Evolutionary conservation across 2,329 filamentous ascomycete genomes (phyloP).

Genomic region (Penicillium sp.): DNA sequence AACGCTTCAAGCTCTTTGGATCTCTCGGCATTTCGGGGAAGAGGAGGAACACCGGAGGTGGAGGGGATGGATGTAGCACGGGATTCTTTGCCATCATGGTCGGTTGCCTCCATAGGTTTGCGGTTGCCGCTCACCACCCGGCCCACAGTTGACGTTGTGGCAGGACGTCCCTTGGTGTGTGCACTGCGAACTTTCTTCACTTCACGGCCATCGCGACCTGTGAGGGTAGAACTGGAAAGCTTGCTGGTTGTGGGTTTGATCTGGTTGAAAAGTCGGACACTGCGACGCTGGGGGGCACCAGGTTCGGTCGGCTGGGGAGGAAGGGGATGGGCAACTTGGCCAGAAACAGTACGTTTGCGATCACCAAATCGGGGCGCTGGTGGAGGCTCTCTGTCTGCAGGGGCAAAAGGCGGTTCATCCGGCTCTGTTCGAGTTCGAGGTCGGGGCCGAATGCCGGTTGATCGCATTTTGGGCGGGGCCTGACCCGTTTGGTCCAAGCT

Average conservation of each 20-base stretch:
- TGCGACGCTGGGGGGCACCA: constrained; percentile 69
- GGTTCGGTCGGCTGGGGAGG: constrained; percentile 66
- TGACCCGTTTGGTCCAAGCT: constrained; percentile 61
- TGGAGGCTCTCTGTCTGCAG: constrained; percentile 40
- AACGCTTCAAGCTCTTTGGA: constrained; percentile 76
- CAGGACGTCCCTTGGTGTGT: constrained; percentile 68
- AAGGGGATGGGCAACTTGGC: constrained; percentile 66
- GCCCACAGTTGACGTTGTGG: constrained; percentile 74
- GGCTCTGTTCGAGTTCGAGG: constrained; percentile 47
- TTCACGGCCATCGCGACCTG: constrained; percentile 70
- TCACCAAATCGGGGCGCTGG: constrained; percentile 57
- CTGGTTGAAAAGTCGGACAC: constrained; percentile 73
- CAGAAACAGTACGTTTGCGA: constrained; percentile 91
- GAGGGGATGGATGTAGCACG: constrained; percentile 45
- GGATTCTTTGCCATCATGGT: constrained; percentile 71
- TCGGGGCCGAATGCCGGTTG: constrained; percentile 53
- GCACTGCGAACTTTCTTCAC: constrained; percentile 83
- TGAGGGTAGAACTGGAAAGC: constrained; percentile 64
- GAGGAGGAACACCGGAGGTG: constrained; percentile 30
- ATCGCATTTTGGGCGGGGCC: constrained; percentile 69
- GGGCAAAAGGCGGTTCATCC: constrained; percentile 47
- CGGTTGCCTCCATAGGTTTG: constrained; percentile 68
- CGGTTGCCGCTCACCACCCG: constrained; percentile 90
- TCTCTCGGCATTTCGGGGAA: constrained; percentile 56
- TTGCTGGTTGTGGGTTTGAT: constrained; percentile 71